Conservation (phyloP, 2,329 filamentous ascomycete genomes). For the Pseudogymnoascus sp. region DNA sequence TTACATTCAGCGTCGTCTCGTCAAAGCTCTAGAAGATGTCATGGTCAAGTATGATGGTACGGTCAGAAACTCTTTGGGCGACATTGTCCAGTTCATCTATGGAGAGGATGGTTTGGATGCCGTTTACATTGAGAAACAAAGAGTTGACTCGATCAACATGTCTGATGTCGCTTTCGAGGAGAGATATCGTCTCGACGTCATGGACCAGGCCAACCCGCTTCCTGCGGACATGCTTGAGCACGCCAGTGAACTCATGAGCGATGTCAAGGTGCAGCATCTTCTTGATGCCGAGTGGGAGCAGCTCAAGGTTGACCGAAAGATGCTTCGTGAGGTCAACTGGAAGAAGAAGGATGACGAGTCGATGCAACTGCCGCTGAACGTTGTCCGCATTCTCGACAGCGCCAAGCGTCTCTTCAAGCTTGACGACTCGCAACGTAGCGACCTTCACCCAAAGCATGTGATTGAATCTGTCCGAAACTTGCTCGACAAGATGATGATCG, state of each 20-base stretch:
- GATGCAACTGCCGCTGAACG: conserved; percentile 89
- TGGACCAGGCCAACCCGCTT: conserved; percentile 53
- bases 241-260: conserved; percentile 77
- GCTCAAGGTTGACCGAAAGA: conserved; percentile 64
- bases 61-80: conserved; percentile 91
- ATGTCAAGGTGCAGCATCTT: conserved; percentile 77
- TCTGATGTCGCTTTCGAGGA: conserved; percentile 71
- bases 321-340: conserved; percentile 62
- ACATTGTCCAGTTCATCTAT: conserved; percentile 95
- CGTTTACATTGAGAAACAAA: conserved; percentile 87
- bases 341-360: conserved; percentile 69
- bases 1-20: conserved; percentile 96
- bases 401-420: conserved; percentile 88
- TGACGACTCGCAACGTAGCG: conserved; percentile 76
- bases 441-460: conserved; percentile 81
- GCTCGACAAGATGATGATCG: conserved; percentile 71
- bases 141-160: conserved; percentile 76
- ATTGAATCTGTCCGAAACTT: conserved; percentile 71
- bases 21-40: conserved; percentile 96
- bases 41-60: conserved; percentile 98
- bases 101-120: conserved; percentile 96
- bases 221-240: conserved; percentile 74
- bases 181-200: conserved; percentile 80
- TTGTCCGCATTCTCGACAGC: conserved; percentile 82
- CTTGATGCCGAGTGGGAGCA: conserved; percentile 85